phyloP scores from a whole-genome alignment of 345 rosid genomes.

The Citrus maxima region DNA sequence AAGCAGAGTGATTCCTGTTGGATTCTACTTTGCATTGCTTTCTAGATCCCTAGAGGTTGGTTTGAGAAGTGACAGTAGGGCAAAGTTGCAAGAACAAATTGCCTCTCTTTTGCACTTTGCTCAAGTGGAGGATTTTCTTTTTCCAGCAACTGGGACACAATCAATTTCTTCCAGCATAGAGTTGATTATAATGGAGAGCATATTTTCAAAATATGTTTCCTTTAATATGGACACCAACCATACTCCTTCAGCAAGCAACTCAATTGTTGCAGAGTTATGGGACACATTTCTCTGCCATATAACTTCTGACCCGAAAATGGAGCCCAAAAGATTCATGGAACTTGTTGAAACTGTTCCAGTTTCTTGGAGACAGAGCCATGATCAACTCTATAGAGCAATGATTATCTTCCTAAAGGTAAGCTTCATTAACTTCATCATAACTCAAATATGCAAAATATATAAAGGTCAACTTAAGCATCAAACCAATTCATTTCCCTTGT shows the following conservation, averaged over 20 bases:
- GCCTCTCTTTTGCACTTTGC: conserved; percentile 51
- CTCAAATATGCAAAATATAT: neutral
- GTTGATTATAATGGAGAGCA: conserved; percentile 51
- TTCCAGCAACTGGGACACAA: conserved; percentile 30
- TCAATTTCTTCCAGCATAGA: conserved; percentile 43
- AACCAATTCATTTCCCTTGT: neutral
- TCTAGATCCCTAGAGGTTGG: conserved; percentile 40
- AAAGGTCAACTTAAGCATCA: neutral
- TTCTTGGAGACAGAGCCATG: conserved; percentile 56
- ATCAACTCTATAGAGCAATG: conserved; percentile 63
- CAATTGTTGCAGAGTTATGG: conserved; percentile 59
- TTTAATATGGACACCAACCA: conserved; percentile 28
- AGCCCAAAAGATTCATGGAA: conserved; percentile 41
- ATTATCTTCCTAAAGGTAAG: conserved; percentile 59
- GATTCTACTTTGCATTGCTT: conserved; percentile 67
- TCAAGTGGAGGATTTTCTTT: conserved; percentile 48
- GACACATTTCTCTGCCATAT: conserved; percentile 48
- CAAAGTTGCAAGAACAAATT: conserved; percentile 55
- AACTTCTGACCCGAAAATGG: conserved; percentile 46
- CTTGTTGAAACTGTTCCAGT: conserved; percentile 59
- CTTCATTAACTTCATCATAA: neutral
- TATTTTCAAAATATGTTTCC: conserved; percentile 47
- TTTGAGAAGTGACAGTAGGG: conserved; percentile 34
- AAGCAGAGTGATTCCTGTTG: conserved; percentile 55
- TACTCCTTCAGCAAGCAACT: conserved; percentile 38